Percentiles rank a stretch among this genome's conserved stretches.
phyloP scores from a whole-genome alignment of 352 stramenopile species.

The Globisporangium perplexum region DNA sequence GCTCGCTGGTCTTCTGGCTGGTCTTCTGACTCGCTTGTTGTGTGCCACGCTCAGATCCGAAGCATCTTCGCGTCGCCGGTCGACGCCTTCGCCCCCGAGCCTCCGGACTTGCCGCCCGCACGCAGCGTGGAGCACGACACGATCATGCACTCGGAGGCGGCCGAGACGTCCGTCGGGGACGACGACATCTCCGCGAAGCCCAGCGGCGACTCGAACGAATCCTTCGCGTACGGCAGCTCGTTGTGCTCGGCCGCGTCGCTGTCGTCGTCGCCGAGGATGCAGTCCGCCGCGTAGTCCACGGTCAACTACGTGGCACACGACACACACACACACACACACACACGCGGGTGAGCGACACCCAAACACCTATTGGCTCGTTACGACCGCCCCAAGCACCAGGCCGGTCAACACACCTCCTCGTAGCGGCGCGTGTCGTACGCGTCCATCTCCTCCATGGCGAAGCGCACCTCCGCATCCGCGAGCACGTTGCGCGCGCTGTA shows the following conservation, averaged over 20 bases:
- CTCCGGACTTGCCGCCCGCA: too few species aligned
- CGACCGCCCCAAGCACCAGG: too few species aligned
- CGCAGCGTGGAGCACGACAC: constrained; percentile 19
- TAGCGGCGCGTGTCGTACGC: constrained; percentile 62
- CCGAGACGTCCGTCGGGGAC: constrained; percentile 59
- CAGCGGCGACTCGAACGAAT: constrained; percentile 49
- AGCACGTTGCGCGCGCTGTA: constrained; percentile 33
- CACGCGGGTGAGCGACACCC: too few species aligned
- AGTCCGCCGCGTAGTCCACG: constrained; percentile 64
- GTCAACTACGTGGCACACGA: constrained; percentile 11
- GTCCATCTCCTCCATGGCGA: constrained; percentile 72
- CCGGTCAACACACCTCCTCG: constrained; percentile 35
- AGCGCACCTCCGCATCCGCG: constrained; percentile 49
- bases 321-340: constrained; percentile 1
- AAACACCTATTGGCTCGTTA: too few species aligned
- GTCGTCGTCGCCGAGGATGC: constrained; percentile 62
- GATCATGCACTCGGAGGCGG: constrained; percentile 40
- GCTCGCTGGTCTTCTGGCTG: background rate
- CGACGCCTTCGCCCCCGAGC: background rate
- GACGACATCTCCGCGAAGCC: constrained; percentile 60
- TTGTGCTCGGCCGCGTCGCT: constrained; percentile 39
- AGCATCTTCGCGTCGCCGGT: background rate
- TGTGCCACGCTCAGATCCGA: background rate
- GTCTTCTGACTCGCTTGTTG: too few species aligned
- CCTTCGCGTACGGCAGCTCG: constrained; percentile 55